Evolutionary conservation across 176 grass and related monocot species (phyloP), one percentile per base, ranked within the genome.

Genomic region (Bromus sterilis): DNA sequence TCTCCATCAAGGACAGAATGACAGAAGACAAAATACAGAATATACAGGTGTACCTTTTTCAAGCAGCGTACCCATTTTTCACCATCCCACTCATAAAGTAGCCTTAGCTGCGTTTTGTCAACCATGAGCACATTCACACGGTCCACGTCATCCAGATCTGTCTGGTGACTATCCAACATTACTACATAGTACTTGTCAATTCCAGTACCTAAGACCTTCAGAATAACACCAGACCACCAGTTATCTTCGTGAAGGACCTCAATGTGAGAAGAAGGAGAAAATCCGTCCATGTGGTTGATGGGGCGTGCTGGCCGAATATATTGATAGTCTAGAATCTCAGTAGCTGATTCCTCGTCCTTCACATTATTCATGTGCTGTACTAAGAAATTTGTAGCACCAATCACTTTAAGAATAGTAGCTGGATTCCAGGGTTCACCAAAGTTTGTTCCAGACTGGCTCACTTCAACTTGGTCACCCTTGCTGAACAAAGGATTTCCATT

Each of bases 181-280:
- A 83, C 80, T 28, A 55, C 66, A 73, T 87, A 83, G 21, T 43
- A 78, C 74, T 83, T 83, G 32, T 28, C 24, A 53, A 13, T 55
- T 25, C 33, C 24, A 35, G 16, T 20, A 64, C 76, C 75, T 34
- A 55, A 78, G 56, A 63, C 25, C 6, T 87, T 42, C 25, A 64
- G 32, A 41, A 87, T 26, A 53, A 71, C 74, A 72, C 80, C 86
- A 65, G 80, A 75, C 86, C 86, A 83, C 86, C 86, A 87, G 41
- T 65, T 83, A 72, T 56, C 64, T 51, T 82, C 24, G 29, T 71
- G 18, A 12, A 83, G 55, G 20, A 83, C 65, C 33, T 87, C 79
- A 6, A 39, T 56, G 31, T 63, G 74, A 78, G 74, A 87, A 72
- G 74, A 78, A 36, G 55, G 74, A 40, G 18, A 20, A 83, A 87